These are phyloP conservation scores for Rhodomyrtus tomentosa DNA, from an alignment of 345 rosid genomes.

Conservation along the genomic window DNA sequence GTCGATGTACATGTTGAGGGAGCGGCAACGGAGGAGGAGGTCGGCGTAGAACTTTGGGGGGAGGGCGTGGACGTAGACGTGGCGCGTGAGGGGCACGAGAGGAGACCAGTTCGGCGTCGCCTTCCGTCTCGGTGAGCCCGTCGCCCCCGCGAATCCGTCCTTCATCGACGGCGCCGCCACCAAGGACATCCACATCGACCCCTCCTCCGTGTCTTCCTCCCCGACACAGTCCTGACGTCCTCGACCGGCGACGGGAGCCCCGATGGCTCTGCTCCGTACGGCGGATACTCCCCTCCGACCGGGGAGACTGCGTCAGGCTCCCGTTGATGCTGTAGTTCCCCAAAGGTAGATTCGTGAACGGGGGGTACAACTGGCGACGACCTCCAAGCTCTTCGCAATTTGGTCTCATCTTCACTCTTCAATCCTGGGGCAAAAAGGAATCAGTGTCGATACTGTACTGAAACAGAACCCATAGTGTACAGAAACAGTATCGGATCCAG, in stretches of 20 bases:
- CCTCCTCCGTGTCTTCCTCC: conserved; percentile 76
- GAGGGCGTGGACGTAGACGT: conserved; percentile 29
- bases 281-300: conserved; percentile 45
- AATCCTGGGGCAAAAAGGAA: too few relatives aligned
- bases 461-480: too few relatives aligned
- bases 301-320: conserved; percentile 32
- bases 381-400: too few relatives aligned
- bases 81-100: not conserved
- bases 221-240: conserved; percentile 60
- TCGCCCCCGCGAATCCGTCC: conserved; percentile 55
- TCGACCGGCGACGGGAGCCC: not conserved
- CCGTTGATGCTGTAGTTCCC: conserved; percentile 90
- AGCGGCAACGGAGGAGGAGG: conserved; percentile 29
- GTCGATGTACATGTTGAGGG: conserved; percentile 30
- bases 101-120: conserved; percentile 45
- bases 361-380: conserved; percentile 52
- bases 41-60: conserved; percentile 38
- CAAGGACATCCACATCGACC: conserved; percentile 88
- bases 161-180: conserved; percentile 91
- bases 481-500: too few relatives aligned
- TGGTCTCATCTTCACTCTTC: too few relatives aligned
- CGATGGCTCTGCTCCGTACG: conserved; percentile 7
- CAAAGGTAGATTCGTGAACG: conserved; percentile 85
- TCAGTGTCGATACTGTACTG: too few relatives aligned
- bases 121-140: conserved; percentile 73